phyloP scores from a whole-genome alignment of 306 rosid species.

The Casuarina glauca region DNA sequence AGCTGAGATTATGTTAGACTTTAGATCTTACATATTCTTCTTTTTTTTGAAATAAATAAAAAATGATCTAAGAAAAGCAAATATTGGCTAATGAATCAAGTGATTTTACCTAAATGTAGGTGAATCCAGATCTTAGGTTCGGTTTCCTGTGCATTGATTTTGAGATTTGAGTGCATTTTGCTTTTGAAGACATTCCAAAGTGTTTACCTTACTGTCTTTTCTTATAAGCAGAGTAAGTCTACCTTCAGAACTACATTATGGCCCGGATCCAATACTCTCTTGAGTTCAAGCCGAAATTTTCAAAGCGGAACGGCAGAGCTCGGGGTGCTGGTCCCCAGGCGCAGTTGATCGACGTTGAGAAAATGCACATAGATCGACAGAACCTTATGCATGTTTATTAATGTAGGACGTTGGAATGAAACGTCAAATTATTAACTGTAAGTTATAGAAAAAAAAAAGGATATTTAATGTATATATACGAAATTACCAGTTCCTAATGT shows the following conservation, averaged over 20 bases:
- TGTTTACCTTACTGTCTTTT: not conserved
- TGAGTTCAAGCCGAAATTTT: conserved; percentile 20
- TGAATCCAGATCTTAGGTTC: not conserved
- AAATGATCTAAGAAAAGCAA: no score
- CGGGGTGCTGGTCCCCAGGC: not conserved
- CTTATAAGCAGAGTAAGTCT: conserved; percentile 49
- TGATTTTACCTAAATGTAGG: not conserved
- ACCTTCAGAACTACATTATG: conserved; percentile 44
- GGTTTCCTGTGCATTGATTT: conserved; percentile 3
- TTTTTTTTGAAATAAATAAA: no score
- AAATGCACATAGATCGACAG: not conserved
- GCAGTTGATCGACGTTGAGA: not conserved
- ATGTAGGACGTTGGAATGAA: no score
- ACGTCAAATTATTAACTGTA: no score
- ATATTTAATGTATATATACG: no score
- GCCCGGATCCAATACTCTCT: conserved; percentile 51
- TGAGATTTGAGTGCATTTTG: not conserved
- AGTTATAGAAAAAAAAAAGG: no score
- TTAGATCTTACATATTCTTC: no score
- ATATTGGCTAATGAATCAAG: not conserved
- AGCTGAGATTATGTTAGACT: no score
- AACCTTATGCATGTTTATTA: not conserved
- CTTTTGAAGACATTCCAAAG: not conserved
- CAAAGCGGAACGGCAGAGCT: not conserved
- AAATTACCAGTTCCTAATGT: no score